Evolutionary conservation across 768 basidiomycete species (phyloP).

Genomic region (Leccinum incarnatum): DNA sequence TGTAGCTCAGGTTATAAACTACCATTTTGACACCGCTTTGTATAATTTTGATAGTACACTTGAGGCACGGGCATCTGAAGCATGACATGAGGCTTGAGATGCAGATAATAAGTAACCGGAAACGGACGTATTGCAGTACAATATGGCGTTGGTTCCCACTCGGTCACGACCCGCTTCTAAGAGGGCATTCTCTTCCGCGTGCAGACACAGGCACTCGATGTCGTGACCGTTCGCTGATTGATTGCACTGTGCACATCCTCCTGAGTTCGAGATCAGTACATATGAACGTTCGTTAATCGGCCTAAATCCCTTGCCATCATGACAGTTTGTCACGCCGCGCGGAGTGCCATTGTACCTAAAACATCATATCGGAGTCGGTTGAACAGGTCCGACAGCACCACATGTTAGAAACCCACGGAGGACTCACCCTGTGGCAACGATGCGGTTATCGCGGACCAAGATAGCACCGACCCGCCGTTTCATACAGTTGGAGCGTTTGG

Average conservation of each 20-base stretch:
- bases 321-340: constrained; percentile 83
- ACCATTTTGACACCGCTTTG: constrained; percentile 91
- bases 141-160: constrained; percentile 73
- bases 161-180: constrained; percentile 92
- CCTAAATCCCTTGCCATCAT: constrained; percentile 27
- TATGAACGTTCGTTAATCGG: constrained; percentile 15
- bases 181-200: constrained; percentile 97
- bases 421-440: constrained; percentile 73
- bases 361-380: background rate
- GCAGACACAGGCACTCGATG: constrained; percentile 88
- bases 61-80: constrained; percentile 92
- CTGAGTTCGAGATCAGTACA: constrained; percentile 63
- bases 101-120: background rate
- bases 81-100: constrained; percentile 1
- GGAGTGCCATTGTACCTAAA: constrained; percentile 94
- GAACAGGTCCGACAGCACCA: constrained; percentile 3
- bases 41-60: constrained; percentile 95
- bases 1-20: constrained; percentile 93
- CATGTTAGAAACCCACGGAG: background rate
- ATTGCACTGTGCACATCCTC: constrained; percentile 85
- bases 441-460: constrained; percentile 78
- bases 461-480: constrained; percentile 95
- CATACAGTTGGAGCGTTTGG: constrained; percentile 93
- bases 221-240: constrained; percentile 44
- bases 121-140: constrained; percentile 97